A percentile compares a stretch with the other conserved stretches of the same genome.
Conservation (phyloP, 2,329 filamentous ascomycete genomes). For the Diaporthe aspalathi region DNA sequence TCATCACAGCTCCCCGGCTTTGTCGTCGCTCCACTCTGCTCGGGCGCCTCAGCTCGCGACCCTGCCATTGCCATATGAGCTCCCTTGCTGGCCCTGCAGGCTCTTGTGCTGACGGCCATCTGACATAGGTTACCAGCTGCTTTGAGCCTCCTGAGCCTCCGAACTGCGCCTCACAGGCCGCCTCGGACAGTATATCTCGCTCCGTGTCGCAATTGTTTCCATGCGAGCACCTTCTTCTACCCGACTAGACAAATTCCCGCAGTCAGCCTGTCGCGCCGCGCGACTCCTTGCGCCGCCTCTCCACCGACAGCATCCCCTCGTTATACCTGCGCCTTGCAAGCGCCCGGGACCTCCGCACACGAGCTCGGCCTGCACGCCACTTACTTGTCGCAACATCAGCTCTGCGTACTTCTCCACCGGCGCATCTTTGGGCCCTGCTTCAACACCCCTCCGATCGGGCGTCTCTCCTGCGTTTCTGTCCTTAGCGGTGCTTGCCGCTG, state of each 20-base stretch:
- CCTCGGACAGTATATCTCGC: constrained; percentile 13
- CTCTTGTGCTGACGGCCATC: constrained; percentile 33
- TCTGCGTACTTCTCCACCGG: background rate
- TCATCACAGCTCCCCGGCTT: background rate
- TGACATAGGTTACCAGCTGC: constrained; percentile 24
- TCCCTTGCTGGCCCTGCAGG: constrained; percentile 1
- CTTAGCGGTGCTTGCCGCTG: constrained; percentile 26
- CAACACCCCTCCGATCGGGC: constrained; percentile 33
- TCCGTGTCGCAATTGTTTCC: constrained; percentile 6
- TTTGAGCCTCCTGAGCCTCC: constrained; percentile 26
- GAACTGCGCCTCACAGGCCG: constrained; percentile 14
- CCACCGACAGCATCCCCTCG: background rate
- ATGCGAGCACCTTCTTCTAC: constrained; percentile 35
- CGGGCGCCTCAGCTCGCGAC: background rate
- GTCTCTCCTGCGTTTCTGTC: constrained; percentile 25
- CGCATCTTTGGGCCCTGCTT: background rate
- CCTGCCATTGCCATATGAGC: constrained; percentile 4
- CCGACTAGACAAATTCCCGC: constrained; percentile 23
- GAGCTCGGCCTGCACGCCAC: background rate
- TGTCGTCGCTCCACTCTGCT: constrained; percentile 6
- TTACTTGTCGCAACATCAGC: background rate
- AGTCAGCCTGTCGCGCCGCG: constrained; percentile 14
- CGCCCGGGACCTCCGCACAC: background rate
- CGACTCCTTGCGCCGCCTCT: constrained; percentile 21
- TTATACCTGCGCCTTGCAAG: background rate